These are phyloP conservation scores for Ilex asprella DNA, from an alignment of 257 asterid species.

Conservation along the genomic window DNA sequence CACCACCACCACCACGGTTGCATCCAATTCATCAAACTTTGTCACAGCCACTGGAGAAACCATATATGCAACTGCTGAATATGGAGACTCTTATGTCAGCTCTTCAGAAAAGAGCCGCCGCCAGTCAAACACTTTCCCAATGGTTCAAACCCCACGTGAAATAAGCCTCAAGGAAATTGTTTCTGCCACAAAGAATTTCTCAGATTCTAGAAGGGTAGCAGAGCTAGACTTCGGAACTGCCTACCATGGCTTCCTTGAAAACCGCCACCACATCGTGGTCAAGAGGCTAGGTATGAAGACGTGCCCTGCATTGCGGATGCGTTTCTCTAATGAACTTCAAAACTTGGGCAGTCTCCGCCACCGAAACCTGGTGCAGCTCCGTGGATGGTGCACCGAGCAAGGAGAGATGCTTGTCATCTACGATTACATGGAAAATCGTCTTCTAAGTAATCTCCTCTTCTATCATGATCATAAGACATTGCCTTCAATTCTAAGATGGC, in stretches of 20 bases:
- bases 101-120: constrained; percentile 2
- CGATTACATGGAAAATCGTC: constrained; percentile 47
- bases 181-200: constrained; percentile 61
- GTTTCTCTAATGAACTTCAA: constrained; percentile 69
- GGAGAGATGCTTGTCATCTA: constrained; percentile 97
- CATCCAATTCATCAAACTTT: constrained; percentile 31
- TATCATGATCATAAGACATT: constrained; percentile 19
- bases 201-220: constrained; percentile 73
- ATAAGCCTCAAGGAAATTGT: constrained; percentile 70
- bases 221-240: constrained; percentile 94
- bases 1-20: constrained; percentile 16
- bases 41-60: constrained; percentile 67
- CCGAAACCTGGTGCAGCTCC: constrained; percentile 72
- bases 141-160: constrained; percentile 77
- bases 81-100: constrained; percentile 21
- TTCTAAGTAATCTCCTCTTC: constrained; percentile 59
- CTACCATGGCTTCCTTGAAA: constrained; percentile 60
- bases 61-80: constrained; percentile 59
- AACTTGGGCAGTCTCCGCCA: constrained; percentile 79
- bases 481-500: constrained; percentile 37
- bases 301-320: constrained; percentile 76
- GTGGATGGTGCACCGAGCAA: constrained; percentile 98
- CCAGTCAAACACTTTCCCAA: constrained; percentile 18
- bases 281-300: constrained; percentile 88
- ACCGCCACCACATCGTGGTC: constrained; percentile 40